A percentile compares a stretch with the other conserved stretches of the same genome.
Evolutionary conservation across 371 early-diverging fungal genomes (phyloP).

Genomic region (Blakeslea trispora): DNA sequence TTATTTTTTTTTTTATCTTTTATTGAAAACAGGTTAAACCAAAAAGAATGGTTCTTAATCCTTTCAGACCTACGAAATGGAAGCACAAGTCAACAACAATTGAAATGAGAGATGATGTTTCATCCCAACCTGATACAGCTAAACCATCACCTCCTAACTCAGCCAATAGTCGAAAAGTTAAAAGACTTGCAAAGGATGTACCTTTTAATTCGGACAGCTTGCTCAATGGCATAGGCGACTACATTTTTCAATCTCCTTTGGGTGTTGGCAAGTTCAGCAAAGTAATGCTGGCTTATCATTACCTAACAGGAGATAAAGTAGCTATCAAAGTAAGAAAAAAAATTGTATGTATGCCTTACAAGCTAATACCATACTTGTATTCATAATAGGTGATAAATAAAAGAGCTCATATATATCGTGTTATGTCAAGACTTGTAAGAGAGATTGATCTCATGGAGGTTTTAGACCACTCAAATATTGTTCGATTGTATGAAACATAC

Average conservation of each 20-base stretch:
- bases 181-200: slow-evolving; percentile 1
- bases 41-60: slow-evolving; percentile 20
- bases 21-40: background rate
- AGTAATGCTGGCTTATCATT: slow-evolving; percentile 84
- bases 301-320: slow-evolving; percentile 59
- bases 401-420: slow-evolving; percentile 77
- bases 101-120: slow-evolving; percentile 16
- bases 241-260: slow-evolving; percentile 73
- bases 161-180: slow-evolving; percentile 2
- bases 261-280: slow-evolving; percentile 91
- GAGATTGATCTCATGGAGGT: slow-evolving; percentile 89
- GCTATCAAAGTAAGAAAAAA: slow-evolving; percentile 54
- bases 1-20: slow-evolving; percentile 3
- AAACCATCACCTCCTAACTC: slow-evolving; percentile 1
- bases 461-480: slow-evolving; percentile 84
- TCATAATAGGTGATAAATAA: slow-evolving; percentile 74
- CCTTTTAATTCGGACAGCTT: slow-evolving; percentile 62
- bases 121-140: slow-evolving; percentile 6
- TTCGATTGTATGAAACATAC: slow-evolving; percentile 87
- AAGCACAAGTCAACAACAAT: slow-evolving; percentile 23
- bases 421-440: slow-evolving; percentile 77
- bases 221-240: slow-evolving; percentile 72
- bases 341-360: too few relatives aligned
- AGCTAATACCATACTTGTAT: background rate
- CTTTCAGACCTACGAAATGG: slow-evolving; percentile 22